Evolutionary conservation across 1,284 basidiomycete species (phyloP).

Genomic region (Malassezia furfur): DNA sequence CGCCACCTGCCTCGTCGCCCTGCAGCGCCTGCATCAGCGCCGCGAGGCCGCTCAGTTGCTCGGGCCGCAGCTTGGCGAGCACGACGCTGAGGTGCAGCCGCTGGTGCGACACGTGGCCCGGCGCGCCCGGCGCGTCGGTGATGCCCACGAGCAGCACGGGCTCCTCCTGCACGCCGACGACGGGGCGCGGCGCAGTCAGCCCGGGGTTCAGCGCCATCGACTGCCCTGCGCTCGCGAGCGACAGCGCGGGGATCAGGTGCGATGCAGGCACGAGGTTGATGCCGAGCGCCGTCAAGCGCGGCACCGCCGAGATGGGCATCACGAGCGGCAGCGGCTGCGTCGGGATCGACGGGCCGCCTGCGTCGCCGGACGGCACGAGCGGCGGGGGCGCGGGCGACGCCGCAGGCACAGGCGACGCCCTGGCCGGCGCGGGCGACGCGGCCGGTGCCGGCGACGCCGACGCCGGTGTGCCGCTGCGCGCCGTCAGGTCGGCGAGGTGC

Average conservation of each 20-base stretch:
- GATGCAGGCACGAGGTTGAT: constrained; percentile 35
- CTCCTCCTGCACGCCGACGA: constrained; percentile 32
- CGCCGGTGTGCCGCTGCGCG: background rate
- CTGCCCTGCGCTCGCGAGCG: constrained; percentile 21
- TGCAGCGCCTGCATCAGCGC: constrained; percentile 42
- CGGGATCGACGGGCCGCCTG: constrained; percentile 24
- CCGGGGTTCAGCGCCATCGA: constrained; percentile 14
- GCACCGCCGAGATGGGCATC: constrained; percentile 36
- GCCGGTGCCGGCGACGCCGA: background rate
- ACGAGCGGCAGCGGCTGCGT: constrained; percentile 41
- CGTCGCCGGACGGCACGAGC: background rate
- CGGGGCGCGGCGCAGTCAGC: constrained; percentile 27
- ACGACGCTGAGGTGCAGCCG: constrained; percentile 42
- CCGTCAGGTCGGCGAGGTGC: constrained; percentile 12
- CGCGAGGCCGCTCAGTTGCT: constrained; percentile 39
- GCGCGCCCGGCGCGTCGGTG: constrained; percentile 23
- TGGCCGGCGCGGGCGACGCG: too few relatives aligned
- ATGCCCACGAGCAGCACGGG: constrained; percentile 42
- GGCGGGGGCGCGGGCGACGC: background rate
- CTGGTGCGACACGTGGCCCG: constrained; percentile 22
- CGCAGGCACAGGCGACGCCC: background rate
- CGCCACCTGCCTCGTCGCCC: constrained; percentile 17
- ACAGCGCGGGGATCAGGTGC: constrained; percentile 32
- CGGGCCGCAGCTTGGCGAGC: constrained; percentile 34
- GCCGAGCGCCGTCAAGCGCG: constrained; percentile 33